Percentiles rank a stretch among this genome's conserved stretches.
Conservation (phyloP, 805 yeast genomes). For the Metschnikowia hibisci region DNA sequence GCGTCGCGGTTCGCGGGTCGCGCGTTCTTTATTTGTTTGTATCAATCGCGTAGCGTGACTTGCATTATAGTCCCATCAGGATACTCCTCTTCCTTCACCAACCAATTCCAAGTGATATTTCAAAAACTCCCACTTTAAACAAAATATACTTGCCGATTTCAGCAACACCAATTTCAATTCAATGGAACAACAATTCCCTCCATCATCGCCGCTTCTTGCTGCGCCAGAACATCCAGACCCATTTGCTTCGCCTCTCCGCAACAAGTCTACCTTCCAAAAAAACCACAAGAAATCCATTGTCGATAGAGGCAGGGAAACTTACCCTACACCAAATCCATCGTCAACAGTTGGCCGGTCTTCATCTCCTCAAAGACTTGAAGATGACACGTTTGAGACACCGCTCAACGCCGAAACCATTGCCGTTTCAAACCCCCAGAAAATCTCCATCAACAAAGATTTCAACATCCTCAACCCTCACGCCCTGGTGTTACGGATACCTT, state of each 20-base stretch:
- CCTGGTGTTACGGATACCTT: conserved; percentile 33
- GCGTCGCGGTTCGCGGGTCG: too few relatives aligned
- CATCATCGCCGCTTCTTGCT: conserved; percentile 46
- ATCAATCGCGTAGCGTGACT: too few relatives aligned
- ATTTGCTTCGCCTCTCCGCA: conserved; percentile 6
- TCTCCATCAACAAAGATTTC: conserved; percentile 30
- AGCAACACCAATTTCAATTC: background rate
- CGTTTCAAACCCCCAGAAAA: conserved; percentile 6
- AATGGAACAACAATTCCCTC: conserved; percentile 43
- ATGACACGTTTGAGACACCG: background rate
- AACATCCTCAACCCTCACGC: conserved; percentile 33
- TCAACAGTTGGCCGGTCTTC: conserved; percentile 41
- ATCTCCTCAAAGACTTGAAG: conserved; percentile 30
- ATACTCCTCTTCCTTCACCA: too few relatives aligned
- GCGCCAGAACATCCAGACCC: conserved; percentile 20
- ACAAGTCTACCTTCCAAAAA: conserved; percentile 2
- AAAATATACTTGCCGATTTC: too few relatives aligned
- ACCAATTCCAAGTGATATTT: too few relatives aligned
- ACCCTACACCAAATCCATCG: conserved; percentile 75
- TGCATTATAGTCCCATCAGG: too few relatives aligned
- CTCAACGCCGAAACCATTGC: background rate
- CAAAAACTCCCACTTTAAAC: background rate
- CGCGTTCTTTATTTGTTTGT: too few relatives aligned
- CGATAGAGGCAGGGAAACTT: conserved; percentile 27
- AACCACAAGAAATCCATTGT: conserved; percentile 1